Percentiles rank a stretch among this genome's conserved stretches.
Conservation (phyloP, 495 filamentous ascomycete genomes). For the Daldinia caldariorum region DNA sequence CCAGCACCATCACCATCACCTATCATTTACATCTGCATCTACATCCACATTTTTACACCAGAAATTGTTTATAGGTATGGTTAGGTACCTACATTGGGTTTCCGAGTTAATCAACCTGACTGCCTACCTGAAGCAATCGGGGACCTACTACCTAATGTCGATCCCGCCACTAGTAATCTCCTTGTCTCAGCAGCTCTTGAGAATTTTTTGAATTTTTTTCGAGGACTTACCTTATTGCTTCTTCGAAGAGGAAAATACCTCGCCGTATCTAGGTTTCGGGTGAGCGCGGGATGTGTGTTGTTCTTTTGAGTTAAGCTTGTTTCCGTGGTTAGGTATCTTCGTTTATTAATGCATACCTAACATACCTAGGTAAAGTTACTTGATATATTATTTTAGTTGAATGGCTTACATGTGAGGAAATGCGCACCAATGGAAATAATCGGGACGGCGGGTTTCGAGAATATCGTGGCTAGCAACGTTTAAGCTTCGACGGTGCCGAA, state of each 20-base stretch:
- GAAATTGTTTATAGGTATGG: too few species aligned
- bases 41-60: too few species aligned
- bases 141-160: conserved; percentile 17
- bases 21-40: too few species aligned
- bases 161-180: conserved; percentile 31
- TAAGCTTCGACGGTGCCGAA: conserved; percentile 27
- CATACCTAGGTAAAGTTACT: too few species aligned
- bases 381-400: neutral
- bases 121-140: conserved; percentile 17
- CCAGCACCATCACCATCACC: too few species aligned
- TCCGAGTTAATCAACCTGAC: conserved; percentile 15
- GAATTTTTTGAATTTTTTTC: neutral
- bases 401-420: conserved; percentile 13
- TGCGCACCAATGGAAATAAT: neutral
- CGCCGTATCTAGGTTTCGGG: conserved; percentile 2
- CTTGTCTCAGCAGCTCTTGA: conserved; percentile 12
- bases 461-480: conserved; percentile 4
- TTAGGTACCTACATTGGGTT: too few species aligned
- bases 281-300: conserved; percentile 16
- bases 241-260: conserved; percentile 22
- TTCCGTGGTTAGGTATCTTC: neutral
- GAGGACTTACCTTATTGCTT: too few species aligned
- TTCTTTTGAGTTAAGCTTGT: conserved; percentile 1
- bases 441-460: conserved; percentile 5
- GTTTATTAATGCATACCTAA: conserved; percentile 3